A percentile compares a stretch with the other conserved stretches of the same genome.
These are phyloP conservation scores for Botrytis elliptica DNA, from an alignment of 2,329 filamentous ascomycete species.

Conservation along the genomic window DNA sequence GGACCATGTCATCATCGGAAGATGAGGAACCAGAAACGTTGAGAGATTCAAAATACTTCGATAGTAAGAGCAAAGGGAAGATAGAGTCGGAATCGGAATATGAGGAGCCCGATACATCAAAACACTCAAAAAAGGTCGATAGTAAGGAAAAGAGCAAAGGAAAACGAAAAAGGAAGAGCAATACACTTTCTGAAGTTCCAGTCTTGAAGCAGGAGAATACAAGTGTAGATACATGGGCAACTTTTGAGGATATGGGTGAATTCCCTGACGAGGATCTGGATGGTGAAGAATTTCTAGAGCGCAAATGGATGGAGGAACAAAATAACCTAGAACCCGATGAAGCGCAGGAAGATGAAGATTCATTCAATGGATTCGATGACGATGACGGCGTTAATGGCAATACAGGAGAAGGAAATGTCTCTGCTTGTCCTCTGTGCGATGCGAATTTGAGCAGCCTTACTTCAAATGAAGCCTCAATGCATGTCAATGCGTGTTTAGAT, in stretches of 20 bases:
- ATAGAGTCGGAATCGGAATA: slow-evolving; percentile 11
- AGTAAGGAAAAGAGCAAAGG: slow-evolving; percentile 9
- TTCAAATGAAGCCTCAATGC: slow-evolving; percentile 68
- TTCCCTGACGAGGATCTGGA: slow-evolving; percentile 46
- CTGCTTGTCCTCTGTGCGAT: slow-evolving; percentile 75
- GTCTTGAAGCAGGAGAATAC: slow-evolving; percentile 51
- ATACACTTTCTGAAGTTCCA: slow-evolving; percentile 35
- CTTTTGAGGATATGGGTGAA: slow-evolving; percentile 61
- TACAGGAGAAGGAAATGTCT: slow-evolving; percentile 27
- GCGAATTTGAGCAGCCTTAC: slow-evolving; percentile 59
- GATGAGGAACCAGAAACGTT: background rate
- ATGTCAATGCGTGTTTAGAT: slow-evolving; percentile 93
- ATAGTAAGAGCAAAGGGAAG: slow-evolving; percentile 27
- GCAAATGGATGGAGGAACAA: slow-evolving; percentile 75
- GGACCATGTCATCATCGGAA: background rate
- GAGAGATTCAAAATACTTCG: slow-evolving; percentile 14
- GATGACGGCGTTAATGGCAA: slow-evolving; percentile 20
- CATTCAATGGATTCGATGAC: slow-evolving; percentile 30
- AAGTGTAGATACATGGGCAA: slow-evolving; percentile 50
- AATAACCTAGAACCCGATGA: slow-evolving; percentile 60
- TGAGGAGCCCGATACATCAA: slow-evolving; percentile 11
- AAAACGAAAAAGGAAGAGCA: background rate
- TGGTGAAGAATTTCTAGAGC: slow-evolving; percentile 65
- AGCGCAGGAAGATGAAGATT: slow-evolving; percentile 36
- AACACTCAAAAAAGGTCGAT: background rate